These are phyloP conservation scores for Nicotiana tomentosiformis DNA, from an alignment of 257 asterid genomes.

Conservation along the genomic window DNA sequence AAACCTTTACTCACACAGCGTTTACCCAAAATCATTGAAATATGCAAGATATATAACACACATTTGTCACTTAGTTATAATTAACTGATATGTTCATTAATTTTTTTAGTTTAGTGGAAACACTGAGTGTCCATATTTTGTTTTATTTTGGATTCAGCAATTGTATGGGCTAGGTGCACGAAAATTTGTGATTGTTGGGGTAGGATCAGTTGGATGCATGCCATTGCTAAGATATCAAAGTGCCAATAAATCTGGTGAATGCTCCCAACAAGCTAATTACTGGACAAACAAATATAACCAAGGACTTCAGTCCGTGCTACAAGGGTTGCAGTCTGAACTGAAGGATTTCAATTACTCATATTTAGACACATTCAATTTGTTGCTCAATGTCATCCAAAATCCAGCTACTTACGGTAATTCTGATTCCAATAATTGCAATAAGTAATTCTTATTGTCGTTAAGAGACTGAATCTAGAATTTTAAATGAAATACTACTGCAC, in stretches of 20 bases:
- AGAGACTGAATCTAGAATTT: too few relatives aligned
- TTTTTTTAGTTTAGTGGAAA: too few relatives aligned
- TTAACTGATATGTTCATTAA: too few relatives aligned
- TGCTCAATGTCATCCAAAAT: constrained; percentile 33
- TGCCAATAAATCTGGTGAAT: constrained; percentile 31
- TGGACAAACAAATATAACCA: constrained; percentile 51
- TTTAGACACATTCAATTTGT: constrained; percentile 38
- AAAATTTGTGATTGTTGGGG: constrained; percentile 39
- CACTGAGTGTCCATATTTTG: too few relatives aligned
- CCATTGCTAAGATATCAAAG: constrained; percentile 40
- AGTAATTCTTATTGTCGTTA: not conserved
- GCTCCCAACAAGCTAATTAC: constrained; percentile 39
- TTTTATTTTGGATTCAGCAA: constrained; percentile 20
- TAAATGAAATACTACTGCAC: too few relatives aligned
- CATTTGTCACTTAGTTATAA: too few relatives aligned
- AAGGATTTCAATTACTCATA: constrained; percentile 45
- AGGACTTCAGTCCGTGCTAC: constrained; percentile 38
- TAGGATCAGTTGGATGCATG: constrained; percentile 57
- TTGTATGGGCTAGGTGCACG: constrained; percentile 57
- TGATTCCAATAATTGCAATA: not conserved
- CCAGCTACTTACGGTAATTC: constrained; percentile 53
- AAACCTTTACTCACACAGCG: too few relatives aligned
- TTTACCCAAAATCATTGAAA: too few relatives aligned
- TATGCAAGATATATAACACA: too few relatives aligned
- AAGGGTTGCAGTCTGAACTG: constrained; percentile 35